A percentile compares a stretch with the other conserved stretches of the same genome.
These are phyloP conservation scores for Brachypodium distachyon DNA, from an alignment of 202 grass and related monocot genomes.

Conservation along the genomic window DNA sequence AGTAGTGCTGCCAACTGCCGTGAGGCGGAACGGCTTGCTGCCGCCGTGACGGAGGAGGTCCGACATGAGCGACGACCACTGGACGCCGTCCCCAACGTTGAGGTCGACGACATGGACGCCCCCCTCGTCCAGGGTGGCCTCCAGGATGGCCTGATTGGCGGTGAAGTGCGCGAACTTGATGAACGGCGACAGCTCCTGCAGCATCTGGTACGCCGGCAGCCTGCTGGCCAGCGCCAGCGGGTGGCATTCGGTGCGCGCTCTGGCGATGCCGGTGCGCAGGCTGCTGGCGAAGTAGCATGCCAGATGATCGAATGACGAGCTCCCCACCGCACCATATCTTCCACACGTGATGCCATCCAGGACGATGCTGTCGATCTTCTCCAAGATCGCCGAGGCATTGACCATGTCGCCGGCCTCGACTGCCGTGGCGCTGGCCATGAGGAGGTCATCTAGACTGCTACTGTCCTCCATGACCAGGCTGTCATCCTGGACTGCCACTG, in stretches of 20 bases:
- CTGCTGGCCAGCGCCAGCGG: background rate
- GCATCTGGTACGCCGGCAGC: constrained; percentile 11
- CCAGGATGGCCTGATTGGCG: constrained; percentile 52
- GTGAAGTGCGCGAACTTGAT: constrained; percentile 48
- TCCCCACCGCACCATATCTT: background rate
- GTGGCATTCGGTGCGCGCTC: background rate
- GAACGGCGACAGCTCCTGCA: constrained; percentile 39
- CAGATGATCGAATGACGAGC: background rate
- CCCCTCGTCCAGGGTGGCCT: constrained; percentile 12
- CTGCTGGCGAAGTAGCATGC: constrained; percentile 29
- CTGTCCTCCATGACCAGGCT: constrained; percentile 5
- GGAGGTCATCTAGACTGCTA: constrained; percentile 20
- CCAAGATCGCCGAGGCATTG: constrained; percentile 4
- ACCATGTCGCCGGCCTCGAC: constrained; percentile 4
- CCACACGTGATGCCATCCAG: background rate
- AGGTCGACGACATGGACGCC: constrained; percentile 40
- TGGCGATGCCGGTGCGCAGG: constrained; percentile 9
- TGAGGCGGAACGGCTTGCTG: constrained; percentile 20
- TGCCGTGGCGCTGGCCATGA: constrained; percentile 22
- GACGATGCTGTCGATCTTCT: constrained; percentile 19
- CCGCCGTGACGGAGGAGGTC: constrained; percentile 19
- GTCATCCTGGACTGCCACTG: constrained; percentile 16
- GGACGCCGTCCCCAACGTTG: constrained; percentile 30
- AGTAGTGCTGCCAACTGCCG: too few species aligned
- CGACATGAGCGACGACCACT: constrained; percentile 44